Percentiles rank a stretch among this genome's conserved stretches.
Conservation (phyloP, 2,329 filamentous ascomycete genomes). For the Zasmidium cellare region DNA sequence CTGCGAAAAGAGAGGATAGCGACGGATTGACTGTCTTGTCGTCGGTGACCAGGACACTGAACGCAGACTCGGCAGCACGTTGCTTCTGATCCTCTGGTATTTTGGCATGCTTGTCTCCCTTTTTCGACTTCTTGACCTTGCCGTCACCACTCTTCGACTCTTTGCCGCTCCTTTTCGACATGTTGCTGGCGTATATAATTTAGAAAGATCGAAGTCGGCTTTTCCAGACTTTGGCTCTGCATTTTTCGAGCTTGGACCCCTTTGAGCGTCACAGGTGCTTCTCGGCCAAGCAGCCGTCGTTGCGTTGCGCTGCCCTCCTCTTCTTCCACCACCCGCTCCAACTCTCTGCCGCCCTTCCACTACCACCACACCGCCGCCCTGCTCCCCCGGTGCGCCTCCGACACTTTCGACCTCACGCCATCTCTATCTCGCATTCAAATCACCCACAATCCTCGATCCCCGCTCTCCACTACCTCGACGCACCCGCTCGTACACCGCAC, state of each 20-base stretch:
- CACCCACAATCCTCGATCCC: not conserved
- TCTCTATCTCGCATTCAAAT: not conserved
- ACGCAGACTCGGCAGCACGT: constrained; percentile 17
- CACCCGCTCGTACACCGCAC: not conserved
- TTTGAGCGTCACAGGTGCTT: too few relatives aligned
- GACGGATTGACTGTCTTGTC: constrained; percentile 43
- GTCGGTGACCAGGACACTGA: constrained; percentile 30
- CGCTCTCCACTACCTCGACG: not conserved
- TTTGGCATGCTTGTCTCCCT: constrained; percentile 11
- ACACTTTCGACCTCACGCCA: not conserved
- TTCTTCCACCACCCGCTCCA: not conserved
- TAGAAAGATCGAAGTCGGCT: not conserved
- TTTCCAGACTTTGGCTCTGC: not conserved
- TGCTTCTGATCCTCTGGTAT: constrained; percentile 13
- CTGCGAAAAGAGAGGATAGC: constrained; percentile 50
- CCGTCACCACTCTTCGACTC: constrained; percentile 17
- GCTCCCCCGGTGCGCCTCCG: not conserved
- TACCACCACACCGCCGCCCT: not conserved
- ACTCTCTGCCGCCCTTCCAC: not conserved
- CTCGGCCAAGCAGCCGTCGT: too few relatives aligned
- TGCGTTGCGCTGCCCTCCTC: not conserved
- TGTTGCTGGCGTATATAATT: constrained; percentile 7
- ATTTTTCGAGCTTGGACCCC: not conserved
- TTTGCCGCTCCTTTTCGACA: constrained; percentile 19
- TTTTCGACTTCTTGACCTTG: constrained; percentile 18